Base-by-base conservation (phyloP, 352 stramenopile species). In the Globisporangium alternatum region DNA sequence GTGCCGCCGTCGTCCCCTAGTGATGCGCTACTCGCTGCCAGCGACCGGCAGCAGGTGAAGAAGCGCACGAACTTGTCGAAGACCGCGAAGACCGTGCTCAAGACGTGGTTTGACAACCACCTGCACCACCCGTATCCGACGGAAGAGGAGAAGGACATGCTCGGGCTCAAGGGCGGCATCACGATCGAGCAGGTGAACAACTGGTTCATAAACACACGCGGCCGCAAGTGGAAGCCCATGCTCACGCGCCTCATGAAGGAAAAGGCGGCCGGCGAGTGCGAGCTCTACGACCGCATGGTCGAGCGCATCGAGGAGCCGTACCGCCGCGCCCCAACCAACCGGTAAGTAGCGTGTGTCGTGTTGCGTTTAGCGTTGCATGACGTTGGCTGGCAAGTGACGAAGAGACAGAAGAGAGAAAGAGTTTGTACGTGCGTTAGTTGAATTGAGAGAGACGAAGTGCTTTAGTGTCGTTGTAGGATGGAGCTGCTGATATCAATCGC, bases 121-220 rank as follows among this genome's bases (percentile, higher is more conserved):
- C 60, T 93, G 63, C 86, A 93, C 60, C 86, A 95, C 57, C 86
- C 86, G 57, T 95, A 93, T 65, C 86, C 86, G 59, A 89, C 83
- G 2, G 86, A 95, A 67, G 83, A 92, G 45, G 86, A 93, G 69
- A 95, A 95, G 73, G 75, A 86, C 22, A 78, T 70, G 68, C 74
- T 95, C 6, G 77, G 74, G n/a, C 53, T 56, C 7, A 56, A 88
- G 58, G 83, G 83, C 62, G 83, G 82, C 56, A 92, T 95, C 69
- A 90, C 86, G 25, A 67, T 95, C 62, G 84, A 95, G 60, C 86
- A 95, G 67, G 86, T 95, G 44, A 95, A 93, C 78, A 95, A 95
- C 62, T 95, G 86, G 86, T 95, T 95, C 61, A 93, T 95, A 65
- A 93, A 95, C 66, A 93, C 84, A 47, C 80, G 86, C 64, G 84